Evolutionary conservation across 163 green algal genomes (phyloP).

Genomic region (Botryococcus braunii): DNA sequence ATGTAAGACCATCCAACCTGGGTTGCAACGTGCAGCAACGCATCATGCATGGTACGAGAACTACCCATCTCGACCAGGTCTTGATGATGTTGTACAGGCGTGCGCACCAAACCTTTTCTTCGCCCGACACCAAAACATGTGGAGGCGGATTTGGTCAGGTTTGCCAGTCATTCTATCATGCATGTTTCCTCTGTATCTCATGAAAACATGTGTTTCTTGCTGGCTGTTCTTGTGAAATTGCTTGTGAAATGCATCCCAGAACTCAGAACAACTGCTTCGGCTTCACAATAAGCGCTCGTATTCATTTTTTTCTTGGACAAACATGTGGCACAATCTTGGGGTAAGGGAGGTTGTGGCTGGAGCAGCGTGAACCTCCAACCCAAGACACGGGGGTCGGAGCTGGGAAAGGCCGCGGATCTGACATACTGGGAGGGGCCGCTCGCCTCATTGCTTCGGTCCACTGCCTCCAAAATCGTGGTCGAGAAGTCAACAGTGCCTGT

Average conservation of each 20-base stretch:
- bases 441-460: too few relatives aligned
- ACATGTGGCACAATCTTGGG: too few relatives aligned
- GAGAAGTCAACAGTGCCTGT: conserved; percentile 98
- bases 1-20: too few relatives aligned
- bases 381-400: conserved; percentile 90
- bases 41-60: conserved; percentile 36
- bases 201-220: background rate
- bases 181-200: background rate
- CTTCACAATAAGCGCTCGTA: background rate
- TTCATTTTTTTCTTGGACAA: too few relatives aligned
- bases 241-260: background rate
- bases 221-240: background rate
- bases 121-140: conserved; percentile 79
- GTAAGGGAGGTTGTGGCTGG: background rate
- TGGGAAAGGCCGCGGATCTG: conserved; percentile 89
- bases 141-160: conserved; percentile 94
- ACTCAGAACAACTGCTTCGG: background rate
- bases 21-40: background rate
- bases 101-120: too few relatives aligned
- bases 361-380: conserved; percentile 93
- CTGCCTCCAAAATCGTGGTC: conserved; percentile 87
- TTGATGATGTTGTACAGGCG: conserved; percentile 85
- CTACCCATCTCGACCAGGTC: conserved; percentile 93
- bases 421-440: conserved; percentile 99
- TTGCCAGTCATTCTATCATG: background rate